Percentiles rank a stretch among this genome's conserved stretches.
Conservation (phyloP, 345 rosid species). For the Eutrema japonicum region DNA sequence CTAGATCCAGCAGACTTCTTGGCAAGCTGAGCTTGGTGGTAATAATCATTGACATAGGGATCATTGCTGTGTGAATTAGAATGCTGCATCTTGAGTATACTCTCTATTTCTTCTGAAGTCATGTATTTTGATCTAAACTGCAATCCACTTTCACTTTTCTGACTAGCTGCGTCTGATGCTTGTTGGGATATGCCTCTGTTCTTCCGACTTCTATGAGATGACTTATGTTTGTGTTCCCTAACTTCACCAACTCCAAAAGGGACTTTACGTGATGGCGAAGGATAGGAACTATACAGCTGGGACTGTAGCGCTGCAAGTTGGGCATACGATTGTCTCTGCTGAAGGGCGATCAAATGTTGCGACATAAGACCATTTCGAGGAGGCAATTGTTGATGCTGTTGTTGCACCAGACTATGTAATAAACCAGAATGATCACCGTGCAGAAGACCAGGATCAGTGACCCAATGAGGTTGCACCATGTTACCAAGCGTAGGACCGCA, state of each 20-base stretch:
- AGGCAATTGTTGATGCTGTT: slow-evolving; percentile 58
- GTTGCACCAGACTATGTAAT: slow-evolving; percentile 68
- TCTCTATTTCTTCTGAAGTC: slow-evolving; percentile 94
- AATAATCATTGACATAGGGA: slow-evolving; percentile 89
- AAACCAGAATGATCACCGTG: slow-evolving; percentile 80
- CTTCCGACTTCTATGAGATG: slow-evolving; percentile 73
- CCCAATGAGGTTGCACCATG: slow-evolving; percentile 82
- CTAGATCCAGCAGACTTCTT: slow-evolving; percentile 67
- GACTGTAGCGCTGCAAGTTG: slow-evolving; percentile 77
- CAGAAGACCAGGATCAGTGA: slow-evolving; percentile 69
- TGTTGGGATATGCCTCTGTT: slow-evolving; percentile 69
- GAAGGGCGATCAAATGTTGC: slow-evolving; percentile 60
- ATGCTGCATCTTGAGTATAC: slow-evolving; percentile 96
- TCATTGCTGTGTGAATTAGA: slow-evolving; percentile 86
- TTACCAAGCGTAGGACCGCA: slow-evolving; percentile 75
- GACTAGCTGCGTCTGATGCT: slow-evolving; percentile 67
- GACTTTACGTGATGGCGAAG: slow-evolving; percentile 64
- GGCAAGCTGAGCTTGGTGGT: slow-evolving; percentile 92
- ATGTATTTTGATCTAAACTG: slow-evolving; percentile 91
- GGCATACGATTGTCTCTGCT: slow-evolving; percentile 70
- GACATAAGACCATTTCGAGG: slow-evolving; percentile 66
- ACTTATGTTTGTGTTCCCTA: slow-evolving; percentile 74
- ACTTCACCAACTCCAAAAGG: slow-evolving; percentile 61
- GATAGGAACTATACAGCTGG: slow-evolving; percentile 64
- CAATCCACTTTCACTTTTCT: slow-evolving; percentile 79